A percentile compares a stretch with the other conserved stretches of the same genome.
These are phyloP conservation scores for Globisporangium nagaii DNA, from an alignment of 352 stramenopile genomes.

Conservation along the genomic window DNA sequence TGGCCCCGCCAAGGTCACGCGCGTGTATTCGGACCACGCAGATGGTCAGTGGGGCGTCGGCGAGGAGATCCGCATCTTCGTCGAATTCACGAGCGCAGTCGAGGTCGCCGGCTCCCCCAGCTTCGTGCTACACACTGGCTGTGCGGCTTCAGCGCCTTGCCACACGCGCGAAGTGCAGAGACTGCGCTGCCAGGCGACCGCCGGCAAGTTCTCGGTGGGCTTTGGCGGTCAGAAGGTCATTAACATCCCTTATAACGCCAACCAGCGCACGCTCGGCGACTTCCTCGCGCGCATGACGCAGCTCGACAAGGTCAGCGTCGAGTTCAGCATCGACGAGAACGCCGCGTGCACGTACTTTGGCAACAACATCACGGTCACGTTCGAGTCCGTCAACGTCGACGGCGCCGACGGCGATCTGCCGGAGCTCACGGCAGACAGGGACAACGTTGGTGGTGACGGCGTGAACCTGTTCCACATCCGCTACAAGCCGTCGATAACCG, in stretches of 20 bases:
- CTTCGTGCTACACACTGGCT: slow-evolving; percentile 55
- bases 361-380: slow-evolving; percentile 77
- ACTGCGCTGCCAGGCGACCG: slow-evolving; percentile 50
- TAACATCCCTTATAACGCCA: slow-evolving; percentile 69
- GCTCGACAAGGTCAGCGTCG: slow-evolving; percentile 49
- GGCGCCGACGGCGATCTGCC: slow-evolving; percentile 61
- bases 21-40: slow-evolving; percentile 49
- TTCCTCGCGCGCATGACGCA: slow-evolving; percentile 61
- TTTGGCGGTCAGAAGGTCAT: slow-evolving; percentile 47
- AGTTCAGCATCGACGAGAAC: slow-evolving; percentile 56
- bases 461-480: slow-evolving; percentile 37
- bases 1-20: slow-evolving; percentile 54
- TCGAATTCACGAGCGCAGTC: slow-evolving; percentile 68
- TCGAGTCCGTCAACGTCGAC: slow-evolving; percentile 68
- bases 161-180: slow-evolving; percentile 57
- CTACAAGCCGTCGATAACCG: slow-evolving; percentile 31
- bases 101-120: slow-evolving; percentile 44
- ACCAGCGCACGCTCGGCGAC: slow-evolving; percentile 27
- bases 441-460: slow-evolving; percentile 42
- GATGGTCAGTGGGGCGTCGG: slow-evolving; percentile 51
- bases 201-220: slow-evolving; percentile 53
- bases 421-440: slow-evolving; percentile 41
- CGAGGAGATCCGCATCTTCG: slow-evolving; percentile 51
- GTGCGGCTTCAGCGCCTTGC: slow-evolving; percentile 30
- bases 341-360: slow-evolving; percentile 68